These are phyloP conservation scores for Phyllosticta citribraziliensis DNA, from an alignment of 2,329 filamentous ascomycete genomes.

Conservation along the genomic window DNA sequence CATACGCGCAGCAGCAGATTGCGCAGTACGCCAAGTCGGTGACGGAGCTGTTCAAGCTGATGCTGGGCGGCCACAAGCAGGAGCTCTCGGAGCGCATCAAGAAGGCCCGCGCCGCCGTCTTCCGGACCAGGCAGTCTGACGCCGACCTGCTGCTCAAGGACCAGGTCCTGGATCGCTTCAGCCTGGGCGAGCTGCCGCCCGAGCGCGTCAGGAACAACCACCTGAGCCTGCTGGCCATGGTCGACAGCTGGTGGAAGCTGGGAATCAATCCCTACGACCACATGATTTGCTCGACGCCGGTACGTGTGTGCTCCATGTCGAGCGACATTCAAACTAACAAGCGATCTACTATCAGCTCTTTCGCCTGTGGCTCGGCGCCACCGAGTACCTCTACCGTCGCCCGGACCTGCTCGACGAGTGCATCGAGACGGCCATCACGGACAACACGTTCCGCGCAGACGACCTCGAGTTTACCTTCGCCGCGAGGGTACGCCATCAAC, in stretches of 20 bases:
- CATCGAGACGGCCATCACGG: conserved; percentile 75
- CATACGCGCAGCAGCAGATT: conserved; percentile 84
- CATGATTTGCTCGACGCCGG: conserved; percentile 97
- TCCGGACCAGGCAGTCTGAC: conserved; percentile 44
- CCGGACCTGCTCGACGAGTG: conserved; percentile 71
- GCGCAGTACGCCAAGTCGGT: conserved; percentile 86
- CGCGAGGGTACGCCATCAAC: conserved; percentile 48
- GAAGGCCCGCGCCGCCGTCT: conserved; percentile 66
- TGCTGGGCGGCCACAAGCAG: conserved; percentile 73
- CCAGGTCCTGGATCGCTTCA: conserved; percentile 80
- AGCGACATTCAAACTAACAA: neutral
- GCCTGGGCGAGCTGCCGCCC: conserved; percentile 59
- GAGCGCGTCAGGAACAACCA: conserved; percentile 81
- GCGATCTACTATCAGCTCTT: conserved; percentile 52
- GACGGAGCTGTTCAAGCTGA: conserved; percentile 91
- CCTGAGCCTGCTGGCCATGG: conserved; percentile 86
- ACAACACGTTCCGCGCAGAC: conserved; percentile 86
- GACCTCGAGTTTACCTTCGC: conserved; percentile 98
- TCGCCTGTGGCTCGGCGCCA: conserved; percentile 92
- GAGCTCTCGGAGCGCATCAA: conserved; percentile 69
- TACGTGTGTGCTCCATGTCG: conserved; percentile 29
- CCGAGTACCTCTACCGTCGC: conserved; percentile 88
- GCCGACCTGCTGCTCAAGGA: conserved; percentile 62
- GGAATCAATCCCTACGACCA: conserved; percentile 96
- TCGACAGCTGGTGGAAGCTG: conserved; percentile 94